Percentiles rank a stretch among this genome's conserved stretches.
These are phyloP conservation scores for Brachypodium distachyon DNA, from an alignment of 202 grass and related monocot genomes.

Conservation along the genomic window DNA sequence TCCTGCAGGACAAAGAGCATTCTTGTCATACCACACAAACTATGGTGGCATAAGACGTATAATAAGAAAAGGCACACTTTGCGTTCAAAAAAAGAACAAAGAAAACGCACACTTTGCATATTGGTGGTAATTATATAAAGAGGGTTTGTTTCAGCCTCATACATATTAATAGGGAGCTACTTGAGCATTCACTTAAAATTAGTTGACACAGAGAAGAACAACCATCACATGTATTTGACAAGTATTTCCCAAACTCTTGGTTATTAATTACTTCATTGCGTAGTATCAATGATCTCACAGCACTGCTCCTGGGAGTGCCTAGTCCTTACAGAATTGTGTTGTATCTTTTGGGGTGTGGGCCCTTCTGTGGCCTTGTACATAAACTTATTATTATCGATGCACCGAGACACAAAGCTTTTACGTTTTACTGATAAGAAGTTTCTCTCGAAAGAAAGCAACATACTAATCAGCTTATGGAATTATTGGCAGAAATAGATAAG, in stretches of 20 bases:
- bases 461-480: not conserved
- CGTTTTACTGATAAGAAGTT: no score
- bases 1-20: conserved; percentile 27
- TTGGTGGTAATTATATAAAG: not conserved
- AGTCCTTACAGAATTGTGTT: no score
- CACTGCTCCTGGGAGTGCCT: no score
- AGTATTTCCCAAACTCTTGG: not conserved
- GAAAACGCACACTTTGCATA: not conserved
- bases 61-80: not conserved
- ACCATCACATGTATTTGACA: not conserved
- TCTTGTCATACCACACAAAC: not conserved
- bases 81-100: no score
- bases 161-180: not conserved
- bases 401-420: no score
- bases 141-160: not conserved
- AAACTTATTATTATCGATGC: no score
- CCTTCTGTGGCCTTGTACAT: no score
- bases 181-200: not conserved
- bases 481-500: not conserved
- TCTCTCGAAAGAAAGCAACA: not conserved
- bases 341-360: no score
- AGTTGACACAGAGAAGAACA: not conserved
- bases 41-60: not conserved
- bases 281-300: not conserved
- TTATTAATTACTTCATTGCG: not conserved